Percentiles rank a stretch among this genome's conserved stretches.
Evolutionary conservation across 2,329 filamentous ascomycete species (phyloP).

Genomic region (Zymoseptoria brevis): DNA sequence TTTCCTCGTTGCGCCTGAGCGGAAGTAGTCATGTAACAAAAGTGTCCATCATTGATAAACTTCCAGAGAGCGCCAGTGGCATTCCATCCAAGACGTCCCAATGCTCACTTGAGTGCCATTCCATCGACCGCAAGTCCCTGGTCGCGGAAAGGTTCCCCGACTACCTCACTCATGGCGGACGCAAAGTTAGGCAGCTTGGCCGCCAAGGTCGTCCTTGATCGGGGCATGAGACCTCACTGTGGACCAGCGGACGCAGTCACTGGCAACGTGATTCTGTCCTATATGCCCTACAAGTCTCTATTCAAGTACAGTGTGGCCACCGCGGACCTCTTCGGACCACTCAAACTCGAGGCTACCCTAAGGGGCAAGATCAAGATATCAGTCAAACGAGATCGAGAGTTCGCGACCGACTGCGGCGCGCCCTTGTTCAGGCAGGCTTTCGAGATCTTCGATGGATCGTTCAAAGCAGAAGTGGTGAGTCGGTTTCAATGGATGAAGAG

Average conservation of each 20-base stretch:
- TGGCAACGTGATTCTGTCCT: slow-evolving; percentile 9
- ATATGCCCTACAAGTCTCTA: slow-evolving; percentile 7
- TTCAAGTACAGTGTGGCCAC: slow-evolving; percentile 13
- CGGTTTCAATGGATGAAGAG: not conserved
- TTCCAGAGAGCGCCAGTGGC: no score
- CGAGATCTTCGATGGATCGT: slow-evolving; percentile 10
- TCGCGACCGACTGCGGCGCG: slow-evolving; percentile 10
- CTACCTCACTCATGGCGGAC: not conserved
- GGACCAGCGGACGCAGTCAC: slow-evolving; percentile 11
- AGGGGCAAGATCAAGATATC: slow-evolving; percentile 9
- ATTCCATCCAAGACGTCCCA: no score
- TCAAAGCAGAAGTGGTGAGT: slow-evolving; percentile 10
- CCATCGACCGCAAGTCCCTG: not conserved
- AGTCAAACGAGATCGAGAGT: slow-evolving; percentile 8
- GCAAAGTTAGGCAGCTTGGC: slow-evolving; percentile 9
- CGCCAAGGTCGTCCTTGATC: slow-evolving; percentile 5
- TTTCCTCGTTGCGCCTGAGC: no score
- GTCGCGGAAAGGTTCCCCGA: no score
- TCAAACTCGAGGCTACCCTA: slow-evolving; percentile 8
- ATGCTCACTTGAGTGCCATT: not conserved
- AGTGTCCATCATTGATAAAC: no score
- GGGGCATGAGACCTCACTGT: slow-evolving; percentile 3
- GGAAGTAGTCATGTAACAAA: no score
- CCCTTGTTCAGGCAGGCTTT: slow-evolving; percentile 7
- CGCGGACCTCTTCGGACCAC: slow-evolving; percentile 15